Percentiles rank a stretch among this genome's conserved stretches.
Evolutionary conservation across 2,329 filamentous ascomycete species (phyloP).

Genomic region (Beauveria brongniartii): DNA sequence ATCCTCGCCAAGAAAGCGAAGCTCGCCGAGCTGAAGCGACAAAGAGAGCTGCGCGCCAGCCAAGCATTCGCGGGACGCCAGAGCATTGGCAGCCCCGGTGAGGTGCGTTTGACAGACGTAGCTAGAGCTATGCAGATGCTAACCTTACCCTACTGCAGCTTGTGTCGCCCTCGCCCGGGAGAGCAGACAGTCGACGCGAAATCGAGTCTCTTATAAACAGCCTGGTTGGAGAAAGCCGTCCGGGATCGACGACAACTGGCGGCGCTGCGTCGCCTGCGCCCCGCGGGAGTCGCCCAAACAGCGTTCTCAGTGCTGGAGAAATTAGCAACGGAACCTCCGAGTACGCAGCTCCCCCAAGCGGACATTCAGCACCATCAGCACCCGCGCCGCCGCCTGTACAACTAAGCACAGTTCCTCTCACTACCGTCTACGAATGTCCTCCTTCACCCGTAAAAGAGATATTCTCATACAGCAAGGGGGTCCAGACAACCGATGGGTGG

Average conservation of each 20-base stretch:
- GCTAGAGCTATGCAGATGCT: slow-evolving; percentile 12
- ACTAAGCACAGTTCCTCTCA: slow-evolving; percentile 63
- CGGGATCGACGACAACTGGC: slow-evolving; percentile 56
- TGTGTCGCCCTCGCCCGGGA: slow-evolving; percentile 60
- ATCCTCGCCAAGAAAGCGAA: slow-evolving; percentile 95
- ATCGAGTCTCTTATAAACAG: slow-evolving; percentile 81
- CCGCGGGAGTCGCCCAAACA: slow-evolving; percentile 73
- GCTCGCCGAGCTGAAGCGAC: slow-evolving; percentile 89
- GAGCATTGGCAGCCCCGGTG: slow-evolving; percentile 58
- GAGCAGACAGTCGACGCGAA: slow-evolving; percentile 62
- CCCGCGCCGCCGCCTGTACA: slow-evolving; percentile 43
- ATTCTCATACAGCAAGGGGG: slow-evolving; percentile 93
- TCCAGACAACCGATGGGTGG: slow-evolving; percentile 82
- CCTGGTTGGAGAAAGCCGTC: slow-evolving; percentile 71
- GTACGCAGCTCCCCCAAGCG: slow-evolving; percentile 39
- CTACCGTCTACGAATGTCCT: slow-evolving; percentile 73
- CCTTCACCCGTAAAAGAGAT: slow-evolving; percentile 72
- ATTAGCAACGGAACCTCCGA: slow-evolving; percentile 68
- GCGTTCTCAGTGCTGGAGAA: slow-evolving; percentile 74
- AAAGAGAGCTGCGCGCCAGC: slow-evolving; percentile 74
- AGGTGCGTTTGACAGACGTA: slow-evolving; percentile 46
- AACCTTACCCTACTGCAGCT: slow-evolving; percentile 28
- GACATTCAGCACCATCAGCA: slow-evolving; percentile 29
- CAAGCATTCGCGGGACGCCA: slow-evolving; percentile 64
- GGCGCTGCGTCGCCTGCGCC: slow-evolving; percentile 57